A percentile compares a stretch with the other conserved stretches of the same genome.
phyloP scores from a whole-genome alignment of 2,329 filamentous ascomycete genomes.

The Curvularia sp. region DNA sequence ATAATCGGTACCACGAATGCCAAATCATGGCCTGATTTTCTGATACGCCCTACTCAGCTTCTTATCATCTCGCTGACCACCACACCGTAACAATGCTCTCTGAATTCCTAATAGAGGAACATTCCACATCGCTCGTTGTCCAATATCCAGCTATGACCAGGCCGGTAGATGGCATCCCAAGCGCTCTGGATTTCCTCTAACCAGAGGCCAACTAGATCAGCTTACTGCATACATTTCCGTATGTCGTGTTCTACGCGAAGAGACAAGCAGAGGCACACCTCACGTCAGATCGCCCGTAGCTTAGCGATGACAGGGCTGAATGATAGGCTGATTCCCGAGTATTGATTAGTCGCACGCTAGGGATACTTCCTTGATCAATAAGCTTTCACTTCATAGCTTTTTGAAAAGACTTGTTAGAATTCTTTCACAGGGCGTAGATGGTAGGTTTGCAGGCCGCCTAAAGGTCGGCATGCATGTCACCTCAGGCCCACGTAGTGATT shows the following conservation, averaged over 20 bases:
- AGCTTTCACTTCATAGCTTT: background rate
- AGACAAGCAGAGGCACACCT: background rate
- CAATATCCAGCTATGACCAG: background rate
- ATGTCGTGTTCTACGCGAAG: background rate
- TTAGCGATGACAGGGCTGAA: background rate
- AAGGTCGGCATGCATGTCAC: background rate
- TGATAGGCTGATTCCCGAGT: background rate
- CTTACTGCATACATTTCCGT: background rate
- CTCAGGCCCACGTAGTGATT: background rate
- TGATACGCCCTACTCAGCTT: too few relatives aligned
- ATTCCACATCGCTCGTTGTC: background rate
- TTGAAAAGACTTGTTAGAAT: background rate
- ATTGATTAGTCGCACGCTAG: background rate
- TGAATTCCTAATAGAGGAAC: background rate
- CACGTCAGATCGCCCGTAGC: background rate
- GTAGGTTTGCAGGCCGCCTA: background rate
- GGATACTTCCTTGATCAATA: background rate
- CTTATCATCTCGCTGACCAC: too few relatives aligned
- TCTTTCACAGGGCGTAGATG: background rate
- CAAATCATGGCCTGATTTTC: too few relatives aligned
- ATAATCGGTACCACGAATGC: too few relatives aligned
- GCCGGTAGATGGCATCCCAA: background rate
- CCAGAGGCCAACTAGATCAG: background rate
- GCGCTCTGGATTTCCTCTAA: background rate
- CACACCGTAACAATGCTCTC: background rate